phyloP scores from a whole-genome alignment of 495 filamentous ascomycete genomes.

The Aspergillus affinis region DNA sequence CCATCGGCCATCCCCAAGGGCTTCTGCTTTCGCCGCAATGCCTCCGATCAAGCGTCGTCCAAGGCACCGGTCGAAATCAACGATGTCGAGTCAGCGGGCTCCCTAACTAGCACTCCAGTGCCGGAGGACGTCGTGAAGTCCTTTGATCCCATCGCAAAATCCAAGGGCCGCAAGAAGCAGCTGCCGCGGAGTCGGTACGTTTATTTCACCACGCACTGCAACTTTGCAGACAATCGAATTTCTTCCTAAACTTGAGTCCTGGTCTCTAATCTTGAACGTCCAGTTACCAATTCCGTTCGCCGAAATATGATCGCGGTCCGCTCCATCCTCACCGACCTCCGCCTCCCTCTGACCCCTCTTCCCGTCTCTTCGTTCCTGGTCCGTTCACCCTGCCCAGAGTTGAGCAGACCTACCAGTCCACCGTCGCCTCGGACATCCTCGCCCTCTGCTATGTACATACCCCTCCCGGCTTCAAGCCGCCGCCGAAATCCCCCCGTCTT shows the following conservation, averaged over 20 bases:
- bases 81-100: conserved; percentile 41
- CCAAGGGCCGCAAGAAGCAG: conserved; percentile 50
- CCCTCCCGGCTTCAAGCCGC: conserved; percentile 68
- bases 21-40: conserved; percentile 46
- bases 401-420: conserved; percentile 84
- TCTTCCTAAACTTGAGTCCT: not conserved
- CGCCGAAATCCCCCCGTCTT: conserved; percentile 65
- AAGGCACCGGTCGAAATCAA: conserved; percentile 32
- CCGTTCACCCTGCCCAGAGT: conserved; percentile 88
- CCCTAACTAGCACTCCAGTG: conserved; percentile 27
- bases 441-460: conserved; percentile 82
- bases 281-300: conserved; percentile 90
- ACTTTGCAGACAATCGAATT: not conserved
- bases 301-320: conserved; percentile 90
- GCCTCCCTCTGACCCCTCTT: conserved; percentile 76
- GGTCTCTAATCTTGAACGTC: conserved; percentile 17
- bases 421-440: conserved; percentile 85
- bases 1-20: conserved; percentile 36
- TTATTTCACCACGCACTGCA: not conserved
- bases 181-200: conserved; percentile 68
- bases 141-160: conserved; percentile 59
- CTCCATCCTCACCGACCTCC: conserved; percentile 91
- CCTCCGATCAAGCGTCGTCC: conserved; percentile 43
- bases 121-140: conserved; percentile 31
- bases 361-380: conserved; percentile 86